Percentiles rank a stretch among this genome's conserved stretches.
These are phyloP conservation scores for Ophiobolus disseminans DNA, from an alignment of 2,329 filamentous ascomycete genomes.

Conservation along the genomic window DNA sequence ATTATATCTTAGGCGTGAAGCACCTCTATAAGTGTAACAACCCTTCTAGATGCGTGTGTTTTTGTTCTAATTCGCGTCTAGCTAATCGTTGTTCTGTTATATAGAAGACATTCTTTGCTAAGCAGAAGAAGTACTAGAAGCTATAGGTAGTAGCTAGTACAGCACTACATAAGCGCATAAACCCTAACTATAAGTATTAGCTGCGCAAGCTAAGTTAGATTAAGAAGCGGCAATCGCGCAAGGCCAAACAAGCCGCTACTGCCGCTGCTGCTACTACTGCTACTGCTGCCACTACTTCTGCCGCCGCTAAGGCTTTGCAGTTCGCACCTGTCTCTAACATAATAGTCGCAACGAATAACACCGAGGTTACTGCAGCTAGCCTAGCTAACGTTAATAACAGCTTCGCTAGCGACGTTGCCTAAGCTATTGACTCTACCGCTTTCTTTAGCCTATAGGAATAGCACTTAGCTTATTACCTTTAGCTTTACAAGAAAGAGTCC, in stretches of 20 bases:
- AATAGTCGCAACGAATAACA: too few species aligned
- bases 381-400: too few species aligned
- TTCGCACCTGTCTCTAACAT: neutral
- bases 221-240: conserved; percentile 38
- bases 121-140: conserved; percentile 25
- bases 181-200: conserved; percentile 36
- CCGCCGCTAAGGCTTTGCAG: neutral
- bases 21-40: conserved; percentile 29
- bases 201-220: conserved; percentile 37
- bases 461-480: neutral
- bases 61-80: conserved; percentile 12
- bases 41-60: neutral
- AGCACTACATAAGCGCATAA: conserved; percentile 25
- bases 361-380: too few species aligned
- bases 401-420: conserved; percentile 8
- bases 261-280: conserved; percentile 7
- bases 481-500: conserved; percentile 15
- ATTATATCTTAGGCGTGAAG: conserved; percentile 27
- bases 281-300: neutral
- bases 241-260: conserved; percentile 21
- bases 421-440: conserved; percentile 4
- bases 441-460: neutral
- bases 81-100: conserved; percentile 24
- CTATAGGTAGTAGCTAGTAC: conserved; percentile 23
- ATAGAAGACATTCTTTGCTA: conserved; percentile 21